These are phyloP conservation scores for Tardiomyces depauwii DNA, from an alignment of 1,139 yeast genomes.

Conservation along the genomic window DNA sequence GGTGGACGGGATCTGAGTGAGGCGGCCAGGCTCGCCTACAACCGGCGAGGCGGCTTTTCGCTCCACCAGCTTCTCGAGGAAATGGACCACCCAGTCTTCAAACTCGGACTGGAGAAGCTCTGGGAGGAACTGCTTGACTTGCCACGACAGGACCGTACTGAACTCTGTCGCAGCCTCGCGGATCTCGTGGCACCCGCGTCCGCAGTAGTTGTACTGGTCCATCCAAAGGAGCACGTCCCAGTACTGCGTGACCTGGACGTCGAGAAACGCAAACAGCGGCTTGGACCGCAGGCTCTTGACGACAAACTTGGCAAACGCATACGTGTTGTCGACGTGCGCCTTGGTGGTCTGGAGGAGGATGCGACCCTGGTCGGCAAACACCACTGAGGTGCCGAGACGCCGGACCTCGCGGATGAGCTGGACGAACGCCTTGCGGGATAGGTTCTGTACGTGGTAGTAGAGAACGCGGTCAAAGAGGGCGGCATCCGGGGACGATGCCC, in stretches of 20 bases:
- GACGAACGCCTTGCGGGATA: slow-evolving; percentile 71
- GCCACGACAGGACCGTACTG: slow-evolving; percentile 66
- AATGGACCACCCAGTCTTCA: slow-evolving; percentile 74
- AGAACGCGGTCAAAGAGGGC: slow-evolving; percentile 65
- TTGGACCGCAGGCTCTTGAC: slow-evolving; percentile 69
- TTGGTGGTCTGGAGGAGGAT: slow-evolving; percentile 66
- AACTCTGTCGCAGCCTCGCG: slow-evolving; percentile 23
- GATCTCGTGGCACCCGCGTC: slow-evolving; percentile 58
- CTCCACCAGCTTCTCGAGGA: slow-evolving; percentile 58
- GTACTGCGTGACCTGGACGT: slow-evolving; percentile 58
- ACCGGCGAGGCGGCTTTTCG: slow-evolving; percentile 38
- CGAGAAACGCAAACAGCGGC: slow-evolving; percentile 75
- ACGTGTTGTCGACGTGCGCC: slow-evolving; percentile 72
- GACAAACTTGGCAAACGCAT: slow-evolving; percentile 86
- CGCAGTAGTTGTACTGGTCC: slow-evolving; percentile 86
- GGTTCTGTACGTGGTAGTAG: slow-evolving; percentile 78
- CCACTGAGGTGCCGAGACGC: slow-evolving; percentile 63
- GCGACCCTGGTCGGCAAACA: slow-evolving; percentile 74
- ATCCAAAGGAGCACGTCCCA: slow-evolving; percentile 95
- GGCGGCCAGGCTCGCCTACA: slow-evolving; percentile 38
- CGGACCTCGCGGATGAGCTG: slow-evolving; percentile 76
- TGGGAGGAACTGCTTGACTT: slow-evolving; percentile 65
- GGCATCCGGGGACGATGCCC: slow-evolving; percentile 78
- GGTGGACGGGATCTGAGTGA: slow-evolving; percentile 40
- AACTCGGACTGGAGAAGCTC: slow-evolving; percentile 67